Conservation (phyloP, 305 asterid genomes). For the Stenogyne calaminthoides region DNA sequence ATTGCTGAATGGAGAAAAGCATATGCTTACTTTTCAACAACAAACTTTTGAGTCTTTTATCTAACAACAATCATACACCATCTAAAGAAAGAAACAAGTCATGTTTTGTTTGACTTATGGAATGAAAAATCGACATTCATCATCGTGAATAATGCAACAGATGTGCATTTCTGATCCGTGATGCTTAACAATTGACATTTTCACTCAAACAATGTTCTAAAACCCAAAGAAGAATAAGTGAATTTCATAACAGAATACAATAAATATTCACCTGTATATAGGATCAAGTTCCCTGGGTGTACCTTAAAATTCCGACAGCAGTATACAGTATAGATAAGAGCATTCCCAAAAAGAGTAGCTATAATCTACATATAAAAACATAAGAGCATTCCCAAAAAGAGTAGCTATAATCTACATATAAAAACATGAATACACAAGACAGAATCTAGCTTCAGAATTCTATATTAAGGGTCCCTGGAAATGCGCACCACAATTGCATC, state of each 20-base stretch:
- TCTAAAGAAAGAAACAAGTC: background rate
- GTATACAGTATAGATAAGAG: background rate
- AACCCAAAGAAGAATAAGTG: background rate
- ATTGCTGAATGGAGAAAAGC: background rate
- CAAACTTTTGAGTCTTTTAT: background rate
- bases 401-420: background rate
- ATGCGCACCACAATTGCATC: background rate
- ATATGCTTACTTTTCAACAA: background rate
- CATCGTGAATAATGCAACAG: background rate
- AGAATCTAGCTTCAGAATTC: background rate
- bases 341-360: background rate
- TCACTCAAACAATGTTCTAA: background rate
- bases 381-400: too few relatives aligned
- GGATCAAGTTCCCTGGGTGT: background rate
- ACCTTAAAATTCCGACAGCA: background rate
- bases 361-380: background rate
- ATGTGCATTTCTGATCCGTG: background rate
- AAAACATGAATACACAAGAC: background rate
- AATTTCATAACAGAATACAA: background rate
- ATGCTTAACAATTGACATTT: background rate
- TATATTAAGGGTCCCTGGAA: too few relatives aligned
- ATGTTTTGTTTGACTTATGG: background rate
- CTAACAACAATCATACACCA: too few relatives aligned
- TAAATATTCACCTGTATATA: background rate
- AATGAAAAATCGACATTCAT: too few relatives aligned